Evolutionary conservation across 2,329 filamentous ascomycete genomes (phyloP).

Genomic region (Leptographium lundbergii): DNA sequence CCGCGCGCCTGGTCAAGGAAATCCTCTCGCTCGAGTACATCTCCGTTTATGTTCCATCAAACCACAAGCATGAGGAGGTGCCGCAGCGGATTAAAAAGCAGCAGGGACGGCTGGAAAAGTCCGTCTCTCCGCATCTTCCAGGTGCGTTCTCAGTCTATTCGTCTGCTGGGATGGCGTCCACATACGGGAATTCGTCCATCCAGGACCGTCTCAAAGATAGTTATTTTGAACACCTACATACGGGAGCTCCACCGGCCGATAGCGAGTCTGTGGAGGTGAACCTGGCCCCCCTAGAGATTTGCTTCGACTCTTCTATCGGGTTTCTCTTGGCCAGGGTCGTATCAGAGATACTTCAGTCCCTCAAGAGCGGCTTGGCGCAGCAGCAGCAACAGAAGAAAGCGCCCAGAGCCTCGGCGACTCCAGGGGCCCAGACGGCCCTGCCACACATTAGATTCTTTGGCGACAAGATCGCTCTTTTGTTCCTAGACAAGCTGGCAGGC

Average conservation of each 20-base stretch:
- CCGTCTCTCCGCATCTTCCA: slow-evolving; percentile 39
- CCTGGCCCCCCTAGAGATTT: slow-evolving; percentile 37
- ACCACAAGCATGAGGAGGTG: slow-evolving; percentile 30
- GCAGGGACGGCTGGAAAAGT: slow-evolving; percentile 19
- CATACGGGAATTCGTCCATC: background rate
- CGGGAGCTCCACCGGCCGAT: slow-evolving; percentile 2
- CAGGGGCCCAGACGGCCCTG: slow-evolving; percentile 11
- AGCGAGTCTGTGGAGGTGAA: slow-evolving; percentile 33
- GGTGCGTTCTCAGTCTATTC: slow-evolving; percentile 46
- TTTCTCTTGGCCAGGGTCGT: slow-evolving; percentile 41
- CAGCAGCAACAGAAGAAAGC: slow-evolving; percentile 1
- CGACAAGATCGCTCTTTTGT: slow-evolving; percentile 39
- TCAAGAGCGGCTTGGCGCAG: slow-evolving; percentile 5
- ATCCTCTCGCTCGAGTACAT: slow-evolving; percentile 36
- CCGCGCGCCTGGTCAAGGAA: slow-evolving; percentile 43
- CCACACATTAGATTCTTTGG: slow-evolving; percentile 31
- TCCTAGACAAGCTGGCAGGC: slow-evolving; percentile 41
- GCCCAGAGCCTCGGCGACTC: background rate
- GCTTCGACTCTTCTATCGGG: slow-evolving; percentile 44
- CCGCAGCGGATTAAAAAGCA: slow-evolving; percentile 7
- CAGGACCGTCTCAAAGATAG: slow-evolving; percentile 10
- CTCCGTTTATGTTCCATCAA: slow-evolving; percentile 42
- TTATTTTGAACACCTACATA: background rate
- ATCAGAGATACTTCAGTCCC: slow-evolving; percentile 28
- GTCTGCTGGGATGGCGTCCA: slow-evolving; percentile 5